These are phyloP conservation scores for Cenchrus purpureus DNA, from an alignment of 176 grass and related monocot genomes.

Conservation along the genomic window DNA sequence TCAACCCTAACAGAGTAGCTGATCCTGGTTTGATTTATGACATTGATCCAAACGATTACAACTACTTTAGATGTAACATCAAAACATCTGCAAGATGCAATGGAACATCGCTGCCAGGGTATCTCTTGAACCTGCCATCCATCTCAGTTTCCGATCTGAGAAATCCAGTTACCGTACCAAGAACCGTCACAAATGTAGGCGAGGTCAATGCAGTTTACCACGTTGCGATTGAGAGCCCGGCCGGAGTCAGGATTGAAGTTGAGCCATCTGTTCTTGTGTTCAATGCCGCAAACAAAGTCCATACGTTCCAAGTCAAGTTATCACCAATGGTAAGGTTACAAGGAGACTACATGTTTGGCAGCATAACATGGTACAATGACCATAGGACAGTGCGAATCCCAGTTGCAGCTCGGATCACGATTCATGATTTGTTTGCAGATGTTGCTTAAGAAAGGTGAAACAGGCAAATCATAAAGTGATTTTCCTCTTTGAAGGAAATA, in stretches of 20 bases:
- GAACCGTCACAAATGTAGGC: constrained; percentile 41
- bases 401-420: background rate
- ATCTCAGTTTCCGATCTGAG: constrained; percentile 34
- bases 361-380: constrained; percentile 33
- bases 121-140: constrained; percentile 37
- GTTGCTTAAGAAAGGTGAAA: background rate
- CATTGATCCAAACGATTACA: constrained; percentile 35
- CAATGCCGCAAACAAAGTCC: constrained; percentile 6
- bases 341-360: constrained; percentile 45
- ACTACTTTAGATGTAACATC: constrained; percentile 12
- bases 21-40: constrained; percentile 7
- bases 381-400: constrained; percentile 21
- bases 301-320: constrained; percentile 29
- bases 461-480: no score
- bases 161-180: background rate
- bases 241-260: constrained; percentile 40
- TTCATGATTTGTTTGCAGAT: constrained; percentile 20
- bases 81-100: background rate
- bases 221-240: background rate
- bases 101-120: background rate
- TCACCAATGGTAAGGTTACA: constrained; percentile 31
- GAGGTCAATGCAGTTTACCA: constrained; percentile 30
- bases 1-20: constrained; percentile 3
- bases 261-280: constrained; percentile 39
- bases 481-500: background rate